Evolutionary conservation across 2,329 filamentous ascomycete genomes (phyloP).

Genomic region (Botrytis porri): DNA sequence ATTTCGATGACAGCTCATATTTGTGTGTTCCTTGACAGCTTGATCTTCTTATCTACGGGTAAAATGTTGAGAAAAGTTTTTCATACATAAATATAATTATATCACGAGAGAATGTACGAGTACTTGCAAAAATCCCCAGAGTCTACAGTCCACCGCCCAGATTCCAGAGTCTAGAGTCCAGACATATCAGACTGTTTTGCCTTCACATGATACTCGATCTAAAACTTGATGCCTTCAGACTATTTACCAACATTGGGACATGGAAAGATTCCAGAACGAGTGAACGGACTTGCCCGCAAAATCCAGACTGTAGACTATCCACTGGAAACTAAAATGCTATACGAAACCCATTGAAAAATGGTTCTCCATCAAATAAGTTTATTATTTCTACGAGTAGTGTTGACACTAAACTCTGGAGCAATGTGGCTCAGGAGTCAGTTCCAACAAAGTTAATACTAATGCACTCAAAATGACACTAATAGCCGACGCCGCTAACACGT

Average conservation of each 20-base stretch:
- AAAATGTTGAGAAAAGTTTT: not conserved
- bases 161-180: not conserved
- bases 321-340: not conserved
- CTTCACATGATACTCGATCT: not conserved
- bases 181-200: not conserved
- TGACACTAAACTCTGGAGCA: not conserved
- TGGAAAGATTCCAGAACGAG: conserved; percentile 4
- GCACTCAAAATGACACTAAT: not conserved
- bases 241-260: not conserved
- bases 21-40: not conserved
- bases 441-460: not conserved
- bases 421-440: not conserved
- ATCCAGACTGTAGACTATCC: not conserved
- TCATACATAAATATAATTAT: not conserved
- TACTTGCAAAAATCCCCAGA: not conserved
- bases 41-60: not conserved
- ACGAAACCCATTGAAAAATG: not conserved
- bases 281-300: not conserved
- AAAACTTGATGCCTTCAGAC: not conserved
- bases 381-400: not conserved
- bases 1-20: not conserved
- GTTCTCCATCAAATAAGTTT: not conserved
- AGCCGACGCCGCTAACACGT: not conserved
- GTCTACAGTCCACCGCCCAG: not conserved
- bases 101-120: not conserved